Percentiles rank a stretch among this genome's conserved stretches.
These are phyloP conservation scores for Cyberlindnera sargentensis DNA, from an alignment of 805 yeast species.

Conservation along the genomic window DNA sequence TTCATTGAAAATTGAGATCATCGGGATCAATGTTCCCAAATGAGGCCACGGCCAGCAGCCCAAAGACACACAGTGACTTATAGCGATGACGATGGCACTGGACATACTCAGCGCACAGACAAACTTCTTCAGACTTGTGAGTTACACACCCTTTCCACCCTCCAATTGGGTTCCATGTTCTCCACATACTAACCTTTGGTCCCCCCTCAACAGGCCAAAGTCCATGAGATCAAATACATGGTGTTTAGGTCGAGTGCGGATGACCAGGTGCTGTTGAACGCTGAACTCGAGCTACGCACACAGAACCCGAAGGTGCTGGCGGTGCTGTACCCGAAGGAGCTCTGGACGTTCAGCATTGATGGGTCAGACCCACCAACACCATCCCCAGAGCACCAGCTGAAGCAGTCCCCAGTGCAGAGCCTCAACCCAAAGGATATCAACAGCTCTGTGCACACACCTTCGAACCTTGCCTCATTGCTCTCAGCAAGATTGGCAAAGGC, in stretches of 20 bases:
- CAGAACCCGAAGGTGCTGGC: conserved; percentile 30
- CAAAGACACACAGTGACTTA: neutral
- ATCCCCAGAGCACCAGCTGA: conserved; percentile 13
- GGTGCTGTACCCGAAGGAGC: conserved; percentile 32
- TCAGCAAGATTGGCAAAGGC: conserved; percentile 46
- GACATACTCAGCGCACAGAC: conserved; percentile 15
- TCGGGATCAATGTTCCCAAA: no score
- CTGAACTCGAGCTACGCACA: conserved; percentile 32
- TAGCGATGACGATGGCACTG: conserved; percentile 3
- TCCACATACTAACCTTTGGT: neutral
- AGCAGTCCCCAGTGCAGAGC: conserved; percentile 6
- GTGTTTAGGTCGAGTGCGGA: conserved; percentile 18
- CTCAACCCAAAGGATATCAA: conserved; percentile 16
- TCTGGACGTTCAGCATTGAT: conserved; percentile 38
- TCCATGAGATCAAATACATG: conserved; percentile 15
- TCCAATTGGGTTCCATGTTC: neutral
- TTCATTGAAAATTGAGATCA: no score
- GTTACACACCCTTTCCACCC: conserved; percentile 2
- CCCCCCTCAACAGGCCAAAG: conserved; percentile 5
- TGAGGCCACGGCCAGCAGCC: neutral
- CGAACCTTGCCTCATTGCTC: conserved; percentile 26
- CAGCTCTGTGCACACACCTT: conserved; percentile 12
- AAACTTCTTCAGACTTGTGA: conserved; percentile 19
- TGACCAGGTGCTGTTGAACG: conserved; percentile 35
- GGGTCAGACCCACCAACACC: conserved; percentile 29